Evolutionary conservation across 805 yeast genomes (phyloP).

Genomic region (Wickerhamomyces queroliae): DNA sequence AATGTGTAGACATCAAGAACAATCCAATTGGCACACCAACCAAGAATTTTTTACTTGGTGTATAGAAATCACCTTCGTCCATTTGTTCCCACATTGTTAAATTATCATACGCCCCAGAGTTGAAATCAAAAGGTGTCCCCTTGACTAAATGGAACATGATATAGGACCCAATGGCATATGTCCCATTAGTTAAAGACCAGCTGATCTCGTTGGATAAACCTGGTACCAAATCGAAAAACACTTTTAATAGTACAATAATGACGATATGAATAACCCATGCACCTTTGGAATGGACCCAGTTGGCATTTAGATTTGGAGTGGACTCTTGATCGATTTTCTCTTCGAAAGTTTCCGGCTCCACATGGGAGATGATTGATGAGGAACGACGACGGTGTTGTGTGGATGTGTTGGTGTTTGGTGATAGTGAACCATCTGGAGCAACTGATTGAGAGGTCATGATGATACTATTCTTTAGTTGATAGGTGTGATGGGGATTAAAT

Average conservation of each 20-base stretch:
- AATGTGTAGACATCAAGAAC: constrained; percentile 84
- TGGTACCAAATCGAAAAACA: constrained; percentile 75
- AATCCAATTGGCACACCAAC: constrained; percentile 89
- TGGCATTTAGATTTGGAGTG: constrained; percentile 86
- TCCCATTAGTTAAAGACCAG: constrained; percentile 90
- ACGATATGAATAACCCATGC: constrained; percentile 95
- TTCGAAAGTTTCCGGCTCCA: constrained; percentile 88
- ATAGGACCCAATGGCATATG: constrained; percentile 87
- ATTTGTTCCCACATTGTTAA: constrained; percentile 98
- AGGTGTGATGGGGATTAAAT: too few relatives aligned
- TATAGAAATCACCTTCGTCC: constrained; percentile 92
- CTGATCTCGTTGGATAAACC: constrained; percentile 77
- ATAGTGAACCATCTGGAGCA: constrained; percentile 8
- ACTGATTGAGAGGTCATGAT: background rate
- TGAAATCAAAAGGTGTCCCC: constrained; percentile 97
- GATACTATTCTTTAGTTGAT: background rate
- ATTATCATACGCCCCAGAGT: constrained; percentile 92
- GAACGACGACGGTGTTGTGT: constrained; percentile 59
- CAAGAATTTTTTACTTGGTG: constrained; percentile 91
- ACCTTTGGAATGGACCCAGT: constrained; percentile 94
- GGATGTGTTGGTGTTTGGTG: constrained; percentile 8
- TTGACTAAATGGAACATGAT: constrained; percentile 95
- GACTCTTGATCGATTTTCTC: constrained; percentile 88
- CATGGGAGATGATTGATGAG: constrained; percentile 84
- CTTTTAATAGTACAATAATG: constrained; percentile 65